These are phyloP conservation scores for Aplosporella prunicola DNA, from an alignment of 2,329 filamentous ascomycete genomes.

Conservation along the genomic window DNA sequence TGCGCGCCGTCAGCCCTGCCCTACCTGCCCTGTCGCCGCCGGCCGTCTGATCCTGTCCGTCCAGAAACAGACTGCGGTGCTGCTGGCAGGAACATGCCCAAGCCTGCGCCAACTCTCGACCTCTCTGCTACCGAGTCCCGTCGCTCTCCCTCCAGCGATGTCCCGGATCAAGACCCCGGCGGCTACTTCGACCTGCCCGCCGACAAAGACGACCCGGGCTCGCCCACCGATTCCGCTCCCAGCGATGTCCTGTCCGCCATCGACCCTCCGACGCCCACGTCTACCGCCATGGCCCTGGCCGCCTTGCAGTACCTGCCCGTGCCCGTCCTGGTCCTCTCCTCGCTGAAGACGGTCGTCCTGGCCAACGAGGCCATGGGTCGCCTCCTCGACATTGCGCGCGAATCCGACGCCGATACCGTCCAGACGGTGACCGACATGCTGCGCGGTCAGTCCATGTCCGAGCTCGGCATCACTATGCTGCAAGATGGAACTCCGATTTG, in stretches of 20 bases:
- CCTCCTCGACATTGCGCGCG: constrained; percentile 50
- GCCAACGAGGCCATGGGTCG: constrained; percentile 69
- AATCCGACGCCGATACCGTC: constrained; percentile 29
- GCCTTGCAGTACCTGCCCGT: constrained; percentile 67
- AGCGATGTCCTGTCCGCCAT: constrained; percentile 25
- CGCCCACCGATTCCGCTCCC: constrained; percentile 21
- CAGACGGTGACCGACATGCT: constrained; percentile 49
- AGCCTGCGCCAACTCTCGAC: constrained; percentile 5
- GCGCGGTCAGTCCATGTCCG: constrained; percentile 55
- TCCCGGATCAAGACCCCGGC: constrained; percentile 11
- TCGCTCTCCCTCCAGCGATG: constrained; percentile 18
- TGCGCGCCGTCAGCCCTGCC: not conserved
- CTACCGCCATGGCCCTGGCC: constrained; percentile 24
- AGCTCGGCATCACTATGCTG: constrained; percentile 64
- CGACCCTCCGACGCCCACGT: constrained; percentile 19
- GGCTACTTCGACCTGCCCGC: constrained; percentile 23
- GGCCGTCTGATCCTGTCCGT: too few species aligned
- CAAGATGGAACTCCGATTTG: constrained; percentile 52
- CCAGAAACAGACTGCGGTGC: too few species aligned
- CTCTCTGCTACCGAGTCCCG: constrained; percentile 2
- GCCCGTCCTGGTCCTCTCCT: constrained; percentile 59
- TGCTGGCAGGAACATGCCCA: constrained; percentile 9
- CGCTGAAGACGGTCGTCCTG: constrained; percentile 58
- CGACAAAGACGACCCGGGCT: constrained; percentile 11
- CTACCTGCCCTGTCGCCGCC: constrained; percentile 5